A percentile compares a stretch with the other conserved stretches of the same genome.
These are phyloP conservation scores for Favolaschia claudopus DNA, from an alignment of 768 basidiomycete species.

Conservation along the genomic window DNA sequence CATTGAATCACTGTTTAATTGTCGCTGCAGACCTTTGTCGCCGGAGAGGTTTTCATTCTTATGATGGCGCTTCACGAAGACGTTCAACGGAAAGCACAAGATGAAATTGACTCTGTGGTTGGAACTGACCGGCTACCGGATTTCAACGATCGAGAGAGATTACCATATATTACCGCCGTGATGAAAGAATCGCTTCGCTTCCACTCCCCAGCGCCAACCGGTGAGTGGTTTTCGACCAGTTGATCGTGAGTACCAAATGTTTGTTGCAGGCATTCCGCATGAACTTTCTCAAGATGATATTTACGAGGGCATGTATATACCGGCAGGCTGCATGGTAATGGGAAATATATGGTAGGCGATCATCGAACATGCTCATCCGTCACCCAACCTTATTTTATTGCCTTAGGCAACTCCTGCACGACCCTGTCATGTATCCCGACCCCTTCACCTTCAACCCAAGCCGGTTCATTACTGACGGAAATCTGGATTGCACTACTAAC, in stretches of 20 bases:
- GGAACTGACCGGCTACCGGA: slow-evolving; percentile 30
- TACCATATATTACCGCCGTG: slow-evolving; percentile 1
- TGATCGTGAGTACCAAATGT: too few relatives aligned
- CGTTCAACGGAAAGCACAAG: slow-evolving; percentile 23
- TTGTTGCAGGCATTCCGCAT: not conserved
- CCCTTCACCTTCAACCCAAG: not conserved
- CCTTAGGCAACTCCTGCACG: not conserved
- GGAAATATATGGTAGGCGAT: too few relatives aligned
- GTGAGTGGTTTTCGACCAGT: too few relatives aligned
- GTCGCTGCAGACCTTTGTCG: slow-evolving; percentile 17
- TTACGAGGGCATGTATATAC: too few relatives aligned
- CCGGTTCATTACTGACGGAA: not conserved
- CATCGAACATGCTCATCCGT: not conserved
- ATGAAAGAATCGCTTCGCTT: not conserved
- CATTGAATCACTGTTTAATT: not conserved
- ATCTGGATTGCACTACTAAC: not conserved
- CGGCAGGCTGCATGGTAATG: too few relatives aligned
- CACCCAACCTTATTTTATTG: not conserved
- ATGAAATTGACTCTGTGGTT: slow-evolving; percentile 30
- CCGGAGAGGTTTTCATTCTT: slow-evolving; percentile 30
- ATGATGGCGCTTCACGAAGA: slow-evolving; percentile 30
- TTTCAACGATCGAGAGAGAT: slow-evolving; percentile 5
- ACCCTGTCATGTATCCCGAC: slow-evolving; percentile 5
- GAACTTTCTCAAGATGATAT: too few relatives aligned
- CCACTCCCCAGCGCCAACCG: slow-evolving; percentile 1